Evolutionary conservation across 148 eudicot species (phyloP).

Genomic region (Talinum fruticosum): DNA sequence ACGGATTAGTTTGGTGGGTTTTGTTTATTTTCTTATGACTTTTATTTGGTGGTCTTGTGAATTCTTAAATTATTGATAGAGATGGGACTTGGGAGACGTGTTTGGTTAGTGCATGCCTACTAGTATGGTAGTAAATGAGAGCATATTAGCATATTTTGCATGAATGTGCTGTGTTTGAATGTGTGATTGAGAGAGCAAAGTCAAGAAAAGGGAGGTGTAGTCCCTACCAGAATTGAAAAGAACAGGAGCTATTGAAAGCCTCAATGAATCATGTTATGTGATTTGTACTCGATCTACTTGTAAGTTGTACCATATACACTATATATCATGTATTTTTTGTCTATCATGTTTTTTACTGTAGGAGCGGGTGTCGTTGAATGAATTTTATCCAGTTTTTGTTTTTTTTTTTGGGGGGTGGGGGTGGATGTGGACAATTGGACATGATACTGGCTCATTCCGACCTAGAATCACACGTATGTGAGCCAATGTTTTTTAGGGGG

Average conservation of each 20-base stretch:
- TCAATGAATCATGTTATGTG: conserved; percentile 11
- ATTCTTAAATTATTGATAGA: background rate
- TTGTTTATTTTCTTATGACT: background rate
- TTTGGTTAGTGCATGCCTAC: background rate
- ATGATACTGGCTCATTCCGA: too few species aligned
- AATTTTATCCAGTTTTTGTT: background rate
- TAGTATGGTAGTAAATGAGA: background rate
- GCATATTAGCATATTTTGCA: background rate
- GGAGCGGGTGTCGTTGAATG: background rate
- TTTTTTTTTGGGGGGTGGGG: background rate
- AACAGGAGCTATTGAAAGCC: background rate
- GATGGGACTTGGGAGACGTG: background rate
- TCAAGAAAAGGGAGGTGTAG: background rate
- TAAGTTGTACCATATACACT: background rate
- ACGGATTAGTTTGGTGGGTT: background rate
- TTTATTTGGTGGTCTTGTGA: conserved; percentile 3
- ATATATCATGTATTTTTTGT: too few species aligned
- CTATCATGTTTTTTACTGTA: background rate
- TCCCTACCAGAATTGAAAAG: conserved; percentile 6
- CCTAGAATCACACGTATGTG: too few species aligned
- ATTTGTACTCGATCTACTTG: background rate
- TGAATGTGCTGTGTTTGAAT: background rate
- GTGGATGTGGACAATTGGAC: background rate
- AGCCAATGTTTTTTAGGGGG: too few species aligned
- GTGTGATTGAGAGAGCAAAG: background rate